These are phyloP conservation scores for Pseudogymnoascus destructans DNA, from an alignment of 2,329 filamentous ascomycete genomes.

Conservation along the genomic window DNA sequence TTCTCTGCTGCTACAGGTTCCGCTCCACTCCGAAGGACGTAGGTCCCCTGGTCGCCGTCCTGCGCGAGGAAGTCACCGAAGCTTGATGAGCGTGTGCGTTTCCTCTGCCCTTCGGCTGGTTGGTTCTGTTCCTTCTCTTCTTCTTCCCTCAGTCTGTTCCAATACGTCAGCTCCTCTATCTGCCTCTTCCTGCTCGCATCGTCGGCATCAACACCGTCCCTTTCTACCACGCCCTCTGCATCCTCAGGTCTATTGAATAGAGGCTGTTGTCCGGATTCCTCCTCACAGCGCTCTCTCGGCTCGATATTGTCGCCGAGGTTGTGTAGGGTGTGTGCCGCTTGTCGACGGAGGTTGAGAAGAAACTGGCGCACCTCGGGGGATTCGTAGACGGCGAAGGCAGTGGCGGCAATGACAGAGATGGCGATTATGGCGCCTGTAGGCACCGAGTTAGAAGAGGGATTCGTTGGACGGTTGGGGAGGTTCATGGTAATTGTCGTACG, in stretches of 20 bases:
- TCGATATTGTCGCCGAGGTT: slow-evolving; percentile 44
- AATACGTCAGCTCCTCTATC: slow-evolving; percentile 52
- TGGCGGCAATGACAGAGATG: slow-evolving; percentile 23
- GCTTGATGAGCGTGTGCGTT: slow-evolving; percentile 19
- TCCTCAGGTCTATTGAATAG: slow-evolving; percentile 54
- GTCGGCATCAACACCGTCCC: slow-evolving; percentile 45
- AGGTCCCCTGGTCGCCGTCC: slow-evolving; percentile 40
- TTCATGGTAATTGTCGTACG: slow-evolving; percentile 13
- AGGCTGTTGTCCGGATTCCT: slow-evolving; percentile 29
- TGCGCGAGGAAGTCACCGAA: slow-evolving; percentile 47
- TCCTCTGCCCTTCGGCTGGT: slow-evolving; percentile 21
- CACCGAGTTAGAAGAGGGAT: slow-evolving; percentile 8
- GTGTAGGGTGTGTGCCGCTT: slow-evolving; percentile 47
- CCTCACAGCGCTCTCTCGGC: slow-evolving; percentile 29
- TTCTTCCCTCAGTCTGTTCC: slow-evolving; percentile 46
- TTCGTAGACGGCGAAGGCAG: slow-evolving; percentile 40
- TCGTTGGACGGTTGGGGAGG: slow-evolving; percentile 24
- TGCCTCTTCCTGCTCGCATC: slow-evolving; percentile 47
- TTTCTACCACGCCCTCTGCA: slow-evolving; percentile 47
- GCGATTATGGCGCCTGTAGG: slow-evolving; percentile 26
- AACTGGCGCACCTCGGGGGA: slow-evolving; percentile 49
- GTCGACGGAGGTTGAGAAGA: slow-evolving; percentile 46
- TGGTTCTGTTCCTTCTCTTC: slow-evolving; percentile 27
- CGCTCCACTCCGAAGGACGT: slow-evolving; percentile 44
- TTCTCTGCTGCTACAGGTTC: slow-evolving; percentile 27